Evolutionary conservation across 2,329 filamentous ascomycete species (phyloP), one percentile per base, ranked within the genome.

Genomic region (Penicillium decumbens): DNA sequence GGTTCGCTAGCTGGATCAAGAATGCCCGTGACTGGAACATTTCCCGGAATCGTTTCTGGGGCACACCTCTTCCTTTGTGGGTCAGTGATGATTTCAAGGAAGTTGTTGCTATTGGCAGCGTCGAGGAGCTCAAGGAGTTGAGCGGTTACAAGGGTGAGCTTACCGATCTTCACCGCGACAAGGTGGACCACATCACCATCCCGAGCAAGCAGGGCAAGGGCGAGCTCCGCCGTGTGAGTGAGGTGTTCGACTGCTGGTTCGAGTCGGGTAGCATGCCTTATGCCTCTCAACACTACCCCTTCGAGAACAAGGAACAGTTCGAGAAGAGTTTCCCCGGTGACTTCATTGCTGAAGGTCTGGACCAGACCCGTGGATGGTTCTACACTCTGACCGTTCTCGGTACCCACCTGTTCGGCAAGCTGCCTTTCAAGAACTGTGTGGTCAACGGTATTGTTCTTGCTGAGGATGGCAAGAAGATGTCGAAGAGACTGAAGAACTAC

Each of bases 391-490:
- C 89, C 18, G 89, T 96, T 8, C 76, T 97, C 41, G 91, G 91
- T 29, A 93, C 88, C 6, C 88, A 95, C 66, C 79, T 96, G 3
- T 95, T 93, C 62, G 87, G 87, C 38, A 80, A 83, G 30, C 82
- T 90, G 2, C 90, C 92, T 0, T 96, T 95, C 78, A 85, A 93
- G 73, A 96, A 95, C 68, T 95, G 89, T 62, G 88, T 96, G n/a
- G 90, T 95, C 54, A 96, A 95, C 65, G 91, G 91, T 43, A 93
- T 95, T 55, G 90, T 96, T 4, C 79, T 96, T 35, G 91, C 91
- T 0, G 90, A 95, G 67, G 89, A 95, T 64, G 92, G 92, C 48
- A 96, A 95, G 78, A 97, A 97, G 78, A 97, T 97, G 92, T 95
- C 90, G 6, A 97, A 97, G 74, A 83, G 92, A 46, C 77, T 95